These are phyloP conservation scores for Populus euphratica DNA, from an alignment of 345 rosid genomes.

Conservation along the genomic window DNA sequence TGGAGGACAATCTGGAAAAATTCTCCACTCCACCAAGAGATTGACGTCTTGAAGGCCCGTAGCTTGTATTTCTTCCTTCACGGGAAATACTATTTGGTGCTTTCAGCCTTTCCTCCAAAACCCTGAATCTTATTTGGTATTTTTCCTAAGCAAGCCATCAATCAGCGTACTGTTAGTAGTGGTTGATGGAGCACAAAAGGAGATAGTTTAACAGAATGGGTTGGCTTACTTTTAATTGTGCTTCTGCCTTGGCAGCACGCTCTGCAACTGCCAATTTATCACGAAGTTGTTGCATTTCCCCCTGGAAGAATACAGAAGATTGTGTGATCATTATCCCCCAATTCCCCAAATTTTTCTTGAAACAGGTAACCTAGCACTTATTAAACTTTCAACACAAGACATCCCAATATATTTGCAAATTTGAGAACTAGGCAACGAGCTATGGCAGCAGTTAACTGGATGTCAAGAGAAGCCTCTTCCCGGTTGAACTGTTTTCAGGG, in stretches of 20 bases:
- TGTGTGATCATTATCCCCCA: not conserved
- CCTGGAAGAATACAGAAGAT: constrained; percentile 22
- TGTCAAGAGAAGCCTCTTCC: not conserved
- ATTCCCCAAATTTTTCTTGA: not conserved
- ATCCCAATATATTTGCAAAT: not conserved
- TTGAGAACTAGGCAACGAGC: not conserved
- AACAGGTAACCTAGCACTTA: not conserved
- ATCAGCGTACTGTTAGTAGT: not conserved
- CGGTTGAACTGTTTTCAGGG: not conserved
- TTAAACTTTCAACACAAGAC: not conserved
- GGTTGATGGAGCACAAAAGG: not conserved
- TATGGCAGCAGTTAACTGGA: not conserved
- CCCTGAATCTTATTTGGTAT: constrained; percentile 42
- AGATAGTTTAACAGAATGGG: not conserved
- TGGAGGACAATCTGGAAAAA: constrained; percentile 26
- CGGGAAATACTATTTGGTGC: constrained; percentile 25
- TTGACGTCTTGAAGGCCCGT: constrained; percentile 34
- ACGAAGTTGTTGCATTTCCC: constrained; percentile 51
- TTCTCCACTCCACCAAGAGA: constrained; percentile 40
- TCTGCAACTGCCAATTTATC: constrained; percentile 44
- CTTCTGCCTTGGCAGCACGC: constrained; percentile 50
- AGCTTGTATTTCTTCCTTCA: constrained; percentile 24
- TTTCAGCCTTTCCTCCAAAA: constrained; percentile 42
- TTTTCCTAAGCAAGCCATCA: constrained; percentile 34
- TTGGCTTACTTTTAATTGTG: constrained; percentile 39